Percentiles rank a stretch among this genome's conserved stretches.
Evolutionary conservation across 2,329 filamentous ascomycete species (phyloP).

Genomic region (Colletotrichum falcatum): DNA sequence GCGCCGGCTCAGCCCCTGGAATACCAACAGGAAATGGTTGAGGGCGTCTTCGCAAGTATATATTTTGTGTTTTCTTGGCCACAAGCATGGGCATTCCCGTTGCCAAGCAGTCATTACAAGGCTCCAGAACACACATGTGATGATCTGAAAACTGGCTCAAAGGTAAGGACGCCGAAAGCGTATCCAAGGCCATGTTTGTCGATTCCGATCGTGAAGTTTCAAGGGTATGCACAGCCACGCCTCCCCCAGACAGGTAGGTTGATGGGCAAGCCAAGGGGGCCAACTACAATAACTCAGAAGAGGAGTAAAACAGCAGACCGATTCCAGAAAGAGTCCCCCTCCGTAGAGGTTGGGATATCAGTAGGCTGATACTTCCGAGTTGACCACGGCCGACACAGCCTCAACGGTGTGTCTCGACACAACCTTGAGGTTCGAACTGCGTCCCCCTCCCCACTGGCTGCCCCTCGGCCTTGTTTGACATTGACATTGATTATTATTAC

Average conservation of each 20-base stretch:
- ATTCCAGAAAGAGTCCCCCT: background rate
- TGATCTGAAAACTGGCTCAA: background rate
- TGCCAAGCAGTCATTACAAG: background rate
- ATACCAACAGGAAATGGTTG: background rate
- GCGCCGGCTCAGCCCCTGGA: constrained; percentile 33
- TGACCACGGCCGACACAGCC: constrained; percentile 4
- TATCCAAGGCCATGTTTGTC: background rate
- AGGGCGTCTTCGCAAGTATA: constrained; percentile 3
- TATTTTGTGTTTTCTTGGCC: constrained; percentile 2
- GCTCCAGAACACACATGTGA: background rate
- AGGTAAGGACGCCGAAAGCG: background rate
- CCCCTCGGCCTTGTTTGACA: too few species aligned
- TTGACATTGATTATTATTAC: too few species aligned
- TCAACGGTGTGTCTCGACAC: constrained; percentile 13
- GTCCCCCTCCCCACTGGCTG: too few species aligned
- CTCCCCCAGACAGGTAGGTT: constrained; percentile 3
- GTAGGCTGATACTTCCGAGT: background rate
- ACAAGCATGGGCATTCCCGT: background rate
- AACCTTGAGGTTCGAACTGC: background rate
- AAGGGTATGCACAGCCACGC: constrained; percentile 15
- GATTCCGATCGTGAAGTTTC: background rate
- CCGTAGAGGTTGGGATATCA: background rate
- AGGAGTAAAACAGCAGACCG: background rate
- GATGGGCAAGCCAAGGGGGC: constrained; percentile 2
- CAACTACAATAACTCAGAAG: background rate